Conservation (phyloP, 805 yeast genomes). For the Ogataea ganodermae region DNA sequence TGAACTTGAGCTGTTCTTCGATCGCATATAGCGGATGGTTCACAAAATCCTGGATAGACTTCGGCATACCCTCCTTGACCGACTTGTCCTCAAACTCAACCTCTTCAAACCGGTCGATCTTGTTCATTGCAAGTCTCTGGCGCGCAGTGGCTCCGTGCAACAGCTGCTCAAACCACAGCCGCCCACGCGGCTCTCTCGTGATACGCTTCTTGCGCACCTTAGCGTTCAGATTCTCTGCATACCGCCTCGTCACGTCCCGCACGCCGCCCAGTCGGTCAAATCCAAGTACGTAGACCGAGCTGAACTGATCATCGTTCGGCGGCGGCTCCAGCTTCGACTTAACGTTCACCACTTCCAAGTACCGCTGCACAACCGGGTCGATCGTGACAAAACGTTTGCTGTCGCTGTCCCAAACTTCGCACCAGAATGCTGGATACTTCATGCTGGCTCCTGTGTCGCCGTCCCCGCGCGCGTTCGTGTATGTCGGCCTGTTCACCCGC, state of each 20-base stretch:
- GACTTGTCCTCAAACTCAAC: slow-evolving; percentile 64
- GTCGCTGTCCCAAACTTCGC: slow-evolving; percentile 86
- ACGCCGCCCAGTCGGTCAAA: slow-evolving; percentile 66
- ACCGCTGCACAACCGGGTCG: slow-evolving; percentile 70
- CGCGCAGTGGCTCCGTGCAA: slow-evolving; percentile 37
- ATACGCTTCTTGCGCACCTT: slow-evolving; percentile 75
- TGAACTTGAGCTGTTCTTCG: slow-evolving; percentile 69
- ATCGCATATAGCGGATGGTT: slow-evolving; percentile 86
- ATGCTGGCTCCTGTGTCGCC: slow-evolving; percentile 15
- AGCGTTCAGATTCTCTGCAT: slow-evolving; percentile 69
- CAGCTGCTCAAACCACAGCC: slow-evolving; percentile 60
- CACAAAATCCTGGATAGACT: slow-evolving; percentile 75
- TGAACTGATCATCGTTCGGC: slow-evolving; percentile 53
- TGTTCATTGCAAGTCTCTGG: slow-evolving; percentile 25
- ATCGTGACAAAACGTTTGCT: slow-evolving; percentile 78
- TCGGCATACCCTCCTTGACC: slow-evolving; percentile 83
- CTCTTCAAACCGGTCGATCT: slow-evolving; percentile 55
- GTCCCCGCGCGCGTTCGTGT: slow-evolving; percentile 14
- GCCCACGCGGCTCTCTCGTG: slow-evolving; percentile 56
- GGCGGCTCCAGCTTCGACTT: slow-evolving; percentile 66
- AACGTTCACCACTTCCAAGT: slow-evolving; percentile 61
- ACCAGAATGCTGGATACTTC: slow-evolving; percentile 81
- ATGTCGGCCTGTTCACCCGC: slow-evolving; percentile 28
- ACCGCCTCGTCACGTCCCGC: slow-evolving; percentile 84
- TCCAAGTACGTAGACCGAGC: slow-evolving; percentile 74